Percentiles rank a stretch among this genome's conserved stretches.
Evolutionary conservation across 306 rosid genomes (phyloP).

Genomic region (Ammopiptanthus mongolicus): DNA sequence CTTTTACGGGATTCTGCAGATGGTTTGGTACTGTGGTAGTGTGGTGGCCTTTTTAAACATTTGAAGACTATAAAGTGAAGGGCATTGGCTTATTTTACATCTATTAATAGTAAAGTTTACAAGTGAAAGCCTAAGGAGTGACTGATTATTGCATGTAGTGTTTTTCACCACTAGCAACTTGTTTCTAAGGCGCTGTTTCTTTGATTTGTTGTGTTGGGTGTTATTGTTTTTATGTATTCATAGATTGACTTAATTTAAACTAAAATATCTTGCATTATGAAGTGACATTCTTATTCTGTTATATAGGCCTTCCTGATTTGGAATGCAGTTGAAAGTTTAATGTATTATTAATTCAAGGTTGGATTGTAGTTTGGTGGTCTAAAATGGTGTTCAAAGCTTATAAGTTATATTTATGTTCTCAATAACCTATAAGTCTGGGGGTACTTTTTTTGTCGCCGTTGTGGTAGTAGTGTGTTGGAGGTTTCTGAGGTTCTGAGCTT

Average conservation of each 20-base stretch:
- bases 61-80: slow-evolving; percentile 4
- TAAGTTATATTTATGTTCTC: background rate
- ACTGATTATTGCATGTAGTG: background rate
- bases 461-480: background rate
- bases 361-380: background rate
- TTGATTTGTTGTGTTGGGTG: slow-evolving; percentile 1
- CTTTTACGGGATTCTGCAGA: slow-evolving; percentile 13
- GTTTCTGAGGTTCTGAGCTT: background rate
- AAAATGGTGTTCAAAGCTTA: background rate
- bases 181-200: slow-evolving; percentile 1
- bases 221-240: background rate
- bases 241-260: slow-evolving; percentile 8
- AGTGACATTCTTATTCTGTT: background rate
- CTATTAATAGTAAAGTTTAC: background rate
- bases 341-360: background rate
- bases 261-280: background rate
- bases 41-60: background rate
- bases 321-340: background rate
- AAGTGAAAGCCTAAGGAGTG: background rate
- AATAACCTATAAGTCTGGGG: background rate
- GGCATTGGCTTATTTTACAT: background rate
- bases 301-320: background rate
- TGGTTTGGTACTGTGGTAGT: slow-evolving; percentile 7
- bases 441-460: background rate
- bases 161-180: background rate